phyloP scores from a whole-genome alignment of 192 early-diverging fungal genomes.

The Dispira parvispora region DNA sequence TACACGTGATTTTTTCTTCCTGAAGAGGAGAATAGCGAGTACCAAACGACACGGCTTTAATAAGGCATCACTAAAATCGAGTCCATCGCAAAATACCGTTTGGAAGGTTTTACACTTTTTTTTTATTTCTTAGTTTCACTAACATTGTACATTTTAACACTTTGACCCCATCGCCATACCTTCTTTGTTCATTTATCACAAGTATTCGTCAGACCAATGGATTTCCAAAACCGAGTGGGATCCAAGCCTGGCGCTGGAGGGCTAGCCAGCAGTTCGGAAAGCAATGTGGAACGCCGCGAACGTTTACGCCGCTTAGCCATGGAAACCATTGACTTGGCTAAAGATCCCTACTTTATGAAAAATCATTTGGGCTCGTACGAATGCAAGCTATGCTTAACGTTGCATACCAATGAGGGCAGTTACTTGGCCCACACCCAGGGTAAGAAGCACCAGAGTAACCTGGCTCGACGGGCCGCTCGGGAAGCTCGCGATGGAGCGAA shows the following conservation, averaged over 20 bases:
- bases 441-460: constrained; percentile 93
- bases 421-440: constrained; percentile 96
- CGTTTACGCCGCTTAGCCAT: constrained; percentile 86
- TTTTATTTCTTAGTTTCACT: no score
- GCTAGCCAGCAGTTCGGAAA: constrained; percentile 64
- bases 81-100: no score
- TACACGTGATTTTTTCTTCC: no score
- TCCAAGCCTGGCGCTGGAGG: constrained; percentile 80
- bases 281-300: constrained; percentile 84
- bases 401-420: constrained; percentile 83
- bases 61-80: no score
- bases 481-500: constrained; percentile 55
- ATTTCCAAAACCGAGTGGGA: constrained; percentile 78
- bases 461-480: constrained; percentile 72
- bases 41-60: no score
- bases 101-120: no score
- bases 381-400: constrained; percentile 67
- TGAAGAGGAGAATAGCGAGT: no score
- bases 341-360: constrained; percentile 97
- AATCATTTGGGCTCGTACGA: constrained; percentile 70
- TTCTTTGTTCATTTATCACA: no score
- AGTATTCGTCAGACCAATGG: constrained; percentile 21
- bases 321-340: constrained; percentile 89
- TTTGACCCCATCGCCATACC: no score
- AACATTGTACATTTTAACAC: no score